A percentile compares a stretch with the other conserved stretches of the same genome.
Evolutionary conservation across 768 basidiomycete species (phyloP).

Genomic region (Rhizopogon rudus): DNA sequence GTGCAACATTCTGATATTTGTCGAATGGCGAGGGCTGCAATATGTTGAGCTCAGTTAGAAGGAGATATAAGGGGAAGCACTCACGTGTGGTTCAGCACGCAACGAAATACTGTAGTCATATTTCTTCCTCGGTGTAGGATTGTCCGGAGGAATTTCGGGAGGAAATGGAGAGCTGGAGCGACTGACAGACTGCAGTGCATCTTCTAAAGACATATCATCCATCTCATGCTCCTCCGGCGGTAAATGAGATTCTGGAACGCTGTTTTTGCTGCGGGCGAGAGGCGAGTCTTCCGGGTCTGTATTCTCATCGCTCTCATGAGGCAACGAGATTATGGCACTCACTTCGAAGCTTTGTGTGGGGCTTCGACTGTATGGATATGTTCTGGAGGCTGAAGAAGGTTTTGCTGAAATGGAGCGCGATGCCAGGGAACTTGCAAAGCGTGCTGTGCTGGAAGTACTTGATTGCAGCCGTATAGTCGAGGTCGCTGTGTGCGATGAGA

Average conservation of each 20-base stretch:
- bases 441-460: constrained; percentile 43
- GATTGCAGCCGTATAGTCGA: constrained; percentile 47
- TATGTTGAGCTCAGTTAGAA: neutral
- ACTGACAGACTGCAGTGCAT: constrained; percentile 54
- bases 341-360: constrained; percentile 52
- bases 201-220: constrained; percentile 46
- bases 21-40: constrained; percentile 54
- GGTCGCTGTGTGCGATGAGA: constrained; percentile 44
- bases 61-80: constrained; percentile 12
- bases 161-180: constrained; percentile 45
- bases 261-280: constrained; percentile 40
- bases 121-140: constrained; percentile 43
- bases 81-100: constrained; percentile 56
- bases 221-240: constrained; percentile 42
- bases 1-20: constrained; percentile 58
- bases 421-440: constrained; percentile 50
- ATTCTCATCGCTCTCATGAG: constrained; percentile 30
- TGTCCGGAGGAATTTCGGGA: constrained; percentile 28
- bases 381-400: constrained; percentile 31
- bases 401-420: constrained; percentile 34
- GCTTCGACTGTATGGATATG: constrained; percentile 21
- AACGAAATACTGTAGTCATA: constrained; percentile 56
- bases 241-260: constrained; percentile 49
- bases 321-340: constrained; percentile 53
- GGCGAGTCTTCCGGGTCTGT: constrained; percentile 33